Evolutionary conservation across 2,329 filamentous ascomycete species (phyloP).

Genomic region (Cadophora sp.): DNA sequence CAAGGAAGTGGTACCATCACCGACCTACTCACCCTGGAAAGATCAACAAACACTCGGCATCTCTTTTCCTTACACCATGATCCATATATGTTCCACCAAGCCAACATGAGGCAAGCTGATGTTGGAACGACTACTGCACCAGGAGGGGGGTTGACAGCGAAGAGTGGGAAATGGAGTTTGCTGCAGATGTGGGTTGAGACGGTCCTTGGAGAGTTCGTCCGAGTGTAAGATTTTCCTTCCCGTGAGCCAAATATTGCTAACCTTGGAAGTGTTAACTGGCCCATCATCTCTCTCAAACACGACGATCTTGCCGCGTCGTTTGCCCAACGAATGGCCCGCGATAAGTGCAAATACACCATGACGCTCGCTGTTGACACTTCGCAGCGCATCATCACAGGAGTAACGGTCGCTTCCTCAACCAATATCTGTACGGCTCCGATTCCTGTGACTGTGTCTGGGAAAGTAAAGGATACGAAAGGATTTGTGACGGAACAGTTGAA

Average conservation of each 20-base stretch:
- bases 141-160: slow-evolving; percentile 16
- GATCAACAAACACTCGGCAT: slow-evolving; percentile 60
- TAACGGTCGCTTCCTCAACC: slow-evolving; percentile 50
- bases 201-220: slow-evolving; percentile 34
- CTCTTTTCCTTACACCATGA: slow-evolving; percentile 56
- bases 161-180: slow-evolving; percentile 27
- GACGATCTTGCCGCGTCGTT: slow-evolving; percentile 59
- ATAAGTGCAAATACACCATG: slow-evolving; percentile 36
- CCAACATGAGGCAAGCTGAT: slow-evolving; percentile 61
- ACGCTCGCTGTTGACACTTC: slow-evolving; percentile 29
- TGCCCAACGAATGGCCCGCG: slow-evolving; percentile 50
- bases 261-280: slow-evolving; percentile 49
- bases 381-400: slow-evolving; percentile 34
- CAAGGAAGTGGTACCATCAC: slow-evolving; percentile 59
- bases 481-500: slow-evolving; percentile 54
- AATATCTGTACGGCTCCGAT: slow-evolving; percentile 37
- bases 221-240: slow-evolving; percentile 18
- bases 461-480: slow-evolving; percentile 32
- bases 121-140: slow-evolving; percentile 37
- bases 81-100: slow-evolving; percentile 60
- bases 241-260: neutral
- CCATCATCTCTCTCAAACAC: slow-evolving; percentile 60
- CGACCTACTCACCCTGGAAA: slow-evolving; percentile 57
- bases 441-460: slow-evolving; percentile 46
- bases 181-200: slow-evolving; percentile 41